These are phyloP conservation scores for Eucalyptus victrix DNA, from an alignment of 345 rosid species.

Conservation along the genomic window DNA sequence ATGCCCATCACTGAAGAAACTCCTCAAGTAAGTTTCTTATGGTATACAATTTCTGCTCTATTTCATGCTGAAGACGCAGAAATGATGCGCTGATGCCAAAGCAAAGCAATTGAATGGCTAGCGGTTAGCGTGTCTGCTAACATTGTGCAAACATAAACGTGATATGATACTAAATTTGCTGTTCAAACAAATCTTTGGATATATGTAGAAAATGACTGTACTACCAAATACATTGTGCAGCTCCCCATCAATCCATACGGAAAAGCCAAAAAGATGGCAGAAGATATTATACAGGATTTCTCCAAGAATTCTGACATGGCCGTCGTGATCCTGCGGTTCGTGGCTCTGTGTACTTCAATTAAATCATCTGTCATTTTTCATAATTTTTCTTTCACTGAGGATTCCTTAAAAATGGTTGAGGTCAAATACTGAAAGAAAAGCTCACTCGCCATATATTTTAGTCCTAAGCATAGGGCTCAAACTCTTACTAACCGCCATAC, in stretches of 20 bases:
- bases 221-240: constrained; percentile 8
- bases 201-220: not conserved
- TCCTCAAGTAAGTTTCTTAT: constrained; percentile 43
- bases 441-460: not conserved
- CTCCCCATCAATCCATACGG: constrained; percentile 96
- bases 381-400: not conserved
- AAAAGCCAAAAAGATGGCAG: constrained; percentile 99
- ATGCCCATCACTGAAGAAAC: constrained; percentile 95
- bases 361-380: not conserved
- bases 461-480: not conserved
- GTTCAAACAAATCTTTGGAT: not conserved
- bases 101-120: not conserved
- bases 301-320: constrained; percentile 85
- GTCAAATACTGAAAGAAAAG: not conserved
- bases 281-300: constrained; percentile 88
- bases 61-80: not conserved
- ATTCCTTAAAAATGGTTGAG: not conserved
- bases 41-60: not conserved
- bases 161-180: not conserved
- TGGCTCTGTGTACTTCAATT: not conserved
- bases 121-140: not conserved
- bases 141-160: not conserved
- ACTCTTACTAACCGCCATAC: not conserved
- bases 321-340: constrained; percentile 81
- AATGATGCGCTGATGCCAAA: not conserved